Percentiles rank a stretch among this genome's conserved stretches.
Evolutionary conservation across 805 yeast species (phyloP).

Genomic region (Millerago galiae): DNA sequence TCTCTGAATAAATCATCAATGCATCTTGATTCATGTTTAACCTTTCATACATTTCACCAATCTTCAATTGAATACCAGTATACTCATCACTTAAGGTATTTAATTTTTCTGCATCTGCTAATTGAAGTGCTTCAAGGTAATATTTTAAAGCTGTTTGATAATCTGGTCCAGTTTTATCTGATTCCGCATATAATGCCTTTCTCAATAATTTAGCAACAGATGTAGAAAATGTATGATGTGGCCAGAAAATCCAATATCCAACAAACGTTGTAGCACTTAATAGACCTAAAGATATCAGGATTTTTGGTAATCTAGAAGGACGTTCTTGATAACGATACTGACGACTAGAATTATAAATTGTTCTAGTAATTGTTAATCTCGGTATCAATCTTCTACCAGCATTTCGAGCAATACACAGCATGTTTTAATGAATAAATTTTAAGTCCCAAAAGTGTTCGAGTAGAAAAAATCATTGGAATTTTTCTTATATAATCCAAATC

Average conservation of each 20-base stretch:
- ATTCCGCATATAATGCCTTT: constrained; percentile 79
- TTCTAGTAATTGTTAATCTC: too few species aligned
- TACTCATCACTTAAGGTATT: constrained; percentile 67
- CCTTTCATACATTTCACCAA: constrained; percentile 81
- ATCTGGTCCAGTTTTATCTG: constrained; percentile 50
- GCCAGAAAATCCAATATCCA: constrained; percentile 47
- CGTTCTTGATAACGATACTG: constrained; percentile 1
- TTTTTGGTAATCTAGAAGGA: not conserved
- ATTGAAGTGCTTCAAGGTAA: constrained; percentile 69
- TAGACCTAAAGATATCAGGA: constrained; percentile 19
- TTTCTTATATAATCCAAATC: too few species aligned
- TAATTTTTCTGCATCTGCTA: constrained; percentile 50
- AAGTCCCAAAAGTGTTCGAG: too few species aligned
- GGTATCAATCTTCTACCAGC: too few species aligned
- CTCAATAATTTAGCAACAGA: constrained; percentile 67
- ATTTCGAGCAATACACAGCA: too few species aligned
- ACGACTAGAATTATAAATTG: not conserved
- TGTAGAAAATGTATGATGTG: constrained; percentile 60
- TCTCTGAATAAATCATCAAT: constrained; percentile 56
- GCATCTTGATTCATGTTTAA: constrained; percentile 60
- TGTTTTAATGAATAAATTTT: too few species aligned
- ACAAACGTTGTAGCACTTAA: constrained; percentile 22
- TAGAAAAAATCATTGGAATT: not conserved
- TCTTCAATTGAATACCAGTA: constrained; percentile 83
- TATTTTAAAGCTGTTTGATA: constrained; percentile 60